Evolutionary conservation across 164 flowering plant species (phyloP).

Genomic region (Annona squamosa): DNA sequence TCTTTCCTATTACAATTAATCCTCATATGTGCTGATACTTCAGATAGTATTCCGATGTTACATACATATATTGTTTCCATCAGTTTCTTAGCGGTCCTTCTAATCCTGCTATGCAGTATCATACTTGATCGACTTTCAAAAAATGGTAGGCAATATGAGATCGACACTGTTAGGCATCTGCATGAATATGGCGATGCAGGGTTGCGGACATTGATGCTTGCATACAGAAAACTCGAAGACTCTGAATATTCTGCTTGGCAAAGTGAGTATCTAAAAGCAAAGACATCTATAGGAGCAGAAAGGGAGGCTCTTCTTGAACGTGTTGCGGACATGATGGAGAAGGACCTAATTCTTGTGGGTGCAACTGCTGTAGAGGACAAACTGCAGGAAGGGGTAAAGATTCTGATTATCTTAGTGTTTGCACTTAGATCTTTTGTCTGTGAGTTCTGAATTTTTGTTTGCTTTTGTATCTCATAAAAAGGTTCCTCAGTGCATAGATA

Average conservation of each 20-base stretch:
- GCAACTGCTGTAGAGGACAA: constrained; percentile 99
- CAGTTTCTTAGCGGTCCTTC: background rate
- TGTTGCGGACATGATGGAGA: constrained; percentile 77
- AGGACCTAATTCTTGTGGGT: constrained; percentile 84
- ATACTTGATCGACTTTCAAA: constrained; percentile 81
- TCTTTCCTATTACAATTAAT: no score
- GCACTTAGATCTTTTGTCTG: background rate
- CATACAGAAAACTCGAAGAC: constrained; percentile 80
- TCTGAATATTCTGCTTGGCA: constrained; percentile 78
- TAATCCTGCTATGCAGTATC: constrained; percentile 46
- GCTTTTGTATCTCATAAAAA: constrained; percentile 18
- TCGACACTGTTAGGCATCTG: constrained; percentile 70
- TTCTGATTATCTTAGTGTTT: background rate
- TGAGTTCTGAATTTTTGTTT: background rate
- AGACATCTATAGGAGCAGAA: constrained; percentile 69
- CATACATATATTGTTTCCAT: no score
- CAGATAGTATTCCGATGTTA: no score
- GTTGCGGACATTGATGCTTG: constrained; percentile 87
- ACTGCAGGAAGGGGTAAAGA: constrained; percentile 82
- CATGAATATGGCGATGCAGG: constrained; percentile 95
- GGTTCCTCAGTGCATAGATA: constrained; percentile 99
- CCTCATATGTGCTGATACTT: no score
- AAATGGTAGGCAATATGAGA: constrained; percentile 68
- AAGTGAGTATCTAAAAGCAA: constrained; percentile 71
- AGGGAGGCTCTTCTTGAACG: constrained; percentile 81